Evolutionary conservation across 2,329 filamentous ascomycete genomes (phyloP).

Genomic region (Huntiella moniliformis): DNA sequence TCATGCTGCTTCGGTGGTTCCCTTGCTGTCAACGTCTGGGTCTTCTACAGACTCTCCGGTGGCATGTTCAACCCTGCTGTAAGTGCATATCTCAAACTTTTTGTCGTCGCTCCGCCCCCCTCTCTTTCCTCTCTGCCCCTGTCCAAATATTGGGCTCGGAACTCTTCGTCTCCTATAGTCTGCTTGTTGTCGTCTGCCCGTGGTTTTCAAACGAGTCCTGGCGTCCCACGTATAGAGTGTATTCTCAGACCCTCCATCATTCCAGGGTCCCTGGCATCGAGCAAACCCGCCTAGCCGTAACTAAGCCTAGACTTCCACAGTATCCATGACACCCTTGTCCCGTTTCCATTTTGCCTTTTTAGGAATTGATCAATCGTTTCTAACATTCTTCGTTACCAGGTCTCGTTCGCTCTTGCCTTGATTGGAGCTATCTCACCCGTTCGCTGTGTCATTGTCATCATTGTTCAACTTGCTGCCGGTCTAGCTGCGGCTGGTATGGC

Average conservation of each 20-base stretch:
- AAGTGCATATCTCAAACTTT: conserved; percentile 14
- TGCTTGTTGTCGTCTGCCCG: background rate
- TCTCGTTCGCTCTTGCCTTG: conserved; percentile 41
- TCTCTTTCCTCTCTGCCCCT: background rate
- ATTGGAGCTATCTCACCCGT: conserved; percentile 35
- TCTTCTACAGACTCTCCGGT: conserved; percentile 35
- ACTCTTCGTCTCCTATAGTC: conserved; percentile 4
- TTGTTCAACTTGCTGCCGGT: conserved; percentile 37
- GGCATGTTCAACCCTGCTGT: conserved; percentile 34
- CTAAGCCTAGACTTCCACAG: background rate
- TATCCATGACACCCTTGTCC: background rate
- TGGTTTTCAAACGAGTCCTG: background rate
- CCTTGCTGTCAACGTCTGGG: conserved; percentile 35
- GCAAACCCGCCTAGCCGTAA: too few species aligned
- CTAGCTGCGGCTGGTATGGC: conserved; percentile 41
- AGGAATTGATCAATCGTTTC: background rate
- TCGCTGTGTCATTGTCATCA: conserved; percentile 32
- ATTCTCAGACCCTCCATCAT: background rate
- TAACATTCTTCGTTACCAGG: conserved; percentile 16
- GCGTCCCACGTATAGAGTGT: background rate
- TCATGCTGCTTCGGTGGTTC: conserved; percentile 30
- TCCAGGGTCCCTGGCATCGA: too few species aligned
- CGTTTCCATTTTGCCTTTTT: background rate
- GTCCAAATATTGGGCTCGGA: background rate
- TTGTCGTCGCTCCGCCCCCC: background rate